These are phyloP conservation scores for Mycena rosella DNA, from an alignment of 768 basidiomycete species.

Conservation along the genomic window DNA sequence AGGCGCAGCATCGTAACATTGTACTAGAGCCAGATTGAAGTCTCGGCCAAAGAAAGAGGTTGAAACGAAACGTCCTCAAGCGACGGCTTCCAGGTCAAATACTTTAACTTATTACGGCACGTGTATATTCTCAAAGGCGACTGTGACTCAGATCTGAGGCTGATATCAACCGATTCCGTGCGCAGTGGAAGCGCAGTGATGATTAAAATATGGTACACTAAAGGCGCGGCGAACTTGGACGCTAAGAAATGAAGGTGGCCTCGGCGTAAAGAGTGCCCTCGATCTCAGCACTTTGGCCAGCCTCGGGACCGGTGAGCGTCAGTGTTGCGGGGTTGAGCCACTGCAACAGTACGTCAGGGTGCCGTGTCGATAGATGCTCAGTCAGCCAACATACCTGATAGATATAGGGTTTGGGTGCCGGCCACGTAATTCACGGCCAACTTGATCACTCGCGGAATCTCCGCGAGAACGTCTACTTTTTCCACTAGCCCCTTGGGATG, in stretches of 20 bases:
- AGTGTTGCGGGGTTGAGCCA: constrained; percentile 63
- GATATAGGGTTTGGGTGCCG: constrained; percentile 92
- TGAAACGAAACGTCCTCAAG: not conserved
- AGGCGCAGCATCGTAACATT: constrained; percentile 71
- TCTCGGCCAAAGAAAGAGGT: not conserved
- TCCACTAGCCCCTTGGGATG: constrained; percentile 84
- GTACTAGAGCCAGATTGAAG: constrained; percentile 29
- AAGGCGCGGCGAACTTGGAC: not conserved
- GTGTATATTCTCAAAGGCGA: too few relatives aligned
- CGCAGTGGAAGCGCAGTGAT: constrained; percentile 22
- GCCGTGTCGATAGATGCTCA: constrained; percentile 16
- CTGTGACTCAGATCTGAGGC: constrained; percentile 15
- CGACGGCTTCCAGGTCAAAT: too few relatives aligned
- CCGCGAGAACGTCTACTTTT: constrained; percentile 95
- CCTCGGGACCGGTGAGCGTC: constrained; percentile 57
- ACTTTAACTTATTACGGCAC: too few relatives aligned
- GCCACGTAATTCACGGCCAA: constrained; percentile 94
- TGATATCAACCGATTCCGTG: not conserved
- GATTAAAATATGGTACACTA: constrained; percentile 33
- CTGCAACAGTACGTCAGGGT: constrained; percentile 45
- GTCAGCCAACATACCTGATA: constrained; percentile 76
- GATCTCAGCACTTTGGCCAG: constrained; percentile 58
- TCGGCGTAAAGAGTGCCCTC: constrained; percentile 88
- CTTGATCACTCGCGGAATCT: constrained; percentile 94
- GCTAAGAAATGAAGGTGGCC: constrained; percentile 87